Evolutionary conservation across 768 basidiomycete species (phyloP), one percentile per base, ranked within the genome.

Genomic region (Russula abietina): DNA sequence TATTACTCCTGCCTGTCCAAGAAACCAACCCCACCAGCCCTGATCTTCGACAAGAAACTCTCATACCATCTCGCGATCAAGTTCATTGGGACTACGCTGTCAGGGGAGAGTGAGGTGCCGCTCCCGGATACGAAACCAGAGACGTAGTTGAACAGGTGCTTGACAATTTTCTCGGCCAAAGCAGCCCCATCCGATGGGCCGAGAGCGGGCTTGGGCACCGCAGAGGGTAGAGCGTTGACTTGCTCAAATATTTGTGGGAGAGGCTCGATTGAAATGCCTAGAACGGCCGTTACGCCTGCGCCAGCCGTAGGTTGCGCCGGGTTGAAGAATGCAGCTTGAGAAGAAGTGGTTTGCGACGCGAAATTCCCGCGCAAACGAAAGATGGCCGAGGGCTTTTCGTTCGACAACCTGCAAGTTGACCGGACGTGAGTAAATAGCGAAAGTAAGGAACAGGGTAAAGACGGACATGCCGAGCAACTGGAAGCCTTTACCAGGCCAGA

Each of bases 341-440:
- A 66, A 24, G 69, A 60, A 0, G 74, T 66, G 2, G 76, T 70
- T 12, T 70, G 58, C 0, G 77, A 66, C n/a, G 76, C 77, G 70
- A 84, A 87, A 12, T 81, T 81, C 9, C 87, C 85, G 4, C 86
- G 82, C 26, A 93, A 78, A 26, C 91, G 89, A 75, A 93, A 93
- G 70, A 93, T 91, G 0, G 91, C 89, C 12, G 90, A 91, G 0
- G 91, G 91, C 71, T 93, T 93, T 36, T 92, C 90, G 70, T 93
- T 93, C 16, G 91, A 91, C 28, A 95, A 79, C 85, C 91, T 93
- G 66, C 14, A 50, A 17, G 16, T 39, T 41, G n/a, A 30, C 46
- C 46, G 24, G 30, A 28, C 10, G 28, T 9, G n/a, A 5, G 33
- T 53, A 53, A 53, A 53, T 22, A 43, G 41, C 17, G 57, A 56